phyloP scores from a whole-genome alignment of 495 filamentous ascomycete species.

The Penicillium antarcticum region DNA sequence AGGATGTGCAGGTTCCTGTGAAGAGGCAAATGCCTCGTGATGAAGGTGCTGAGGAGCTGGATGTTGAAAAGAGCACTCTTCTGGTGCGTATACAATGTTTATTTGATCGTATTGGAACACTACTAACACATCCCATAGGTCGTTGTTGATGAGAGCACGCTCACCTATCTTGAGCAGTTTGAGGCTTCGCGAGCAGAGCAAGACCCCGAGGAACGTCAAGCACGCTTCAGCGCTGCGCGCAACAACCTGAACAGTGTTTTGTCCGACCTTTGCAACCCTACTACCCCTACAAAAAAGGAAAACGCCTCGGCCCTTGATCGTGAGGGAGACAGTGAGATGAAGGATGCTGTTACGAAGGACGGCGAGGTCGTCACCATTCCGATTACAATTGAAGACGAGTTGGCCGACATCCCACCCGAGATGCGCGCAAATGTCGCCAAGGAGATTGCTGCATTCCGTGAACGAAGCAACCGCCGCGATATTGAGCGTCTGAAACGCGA shows the following conservation, averaged over 20 bases:
- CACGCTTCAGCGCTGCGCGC: slow-evolving; percentile 66
- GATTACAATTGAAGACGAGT: slow-evolving; percentile 85
- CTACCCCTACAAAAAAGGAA: slow-evolving; percentile 45
- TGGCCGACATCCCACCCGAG: slow-evolving; percentile 92
- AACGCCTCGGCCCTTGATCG: slow-evolving; percentile 46
- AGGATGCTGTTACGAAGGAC: slow-evolving; percentile 56
- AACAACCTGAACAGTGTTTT: slow-evolving; percentile 62
- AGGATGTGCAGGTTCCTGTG: slow-evolving; percentile 79
- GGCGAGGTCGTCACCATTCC: slow-evolving; percentile 87
- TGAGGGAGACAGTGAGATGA: slow-evolving; percentile 74
- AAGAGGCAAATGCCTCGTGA: slow-evolving; percentile 58
- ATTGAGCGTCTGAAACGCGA: slow-evolving; percentile 81
- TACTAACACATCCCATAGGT: slow-evolving; percentile 43
- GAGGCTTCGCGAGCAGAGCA: slow-evolving; percentile 63
- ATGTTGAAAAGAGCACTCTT: slow-evolving; percentile 66
- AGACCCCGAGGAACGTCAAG: slow-evolving; percentile 60
- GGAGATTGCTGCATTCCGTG: slow-evolving; percentile 92
- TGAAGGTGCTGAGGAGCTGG: slow-evolving; percentile 51
- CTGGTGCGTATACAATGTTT: slow-evolving; percentile 41
- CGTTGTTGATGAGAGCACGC: slow-evolving; percentile 75
- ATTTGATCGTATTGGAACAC: neutral
- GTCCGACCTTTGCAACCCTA: slow-evolving; percentile 68
- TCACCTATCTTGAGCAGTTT: slow-evolving; percentile 78
- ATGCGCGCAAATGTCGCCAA: slow-evolving; percentile 95
- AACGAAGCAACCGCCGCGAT: slow-evolving; percentile 82